Evolutionary conservation across 1,284 basidiomycete genomes (phyloP).

Genomic region (Malassezia pachydermatis): DNA sequence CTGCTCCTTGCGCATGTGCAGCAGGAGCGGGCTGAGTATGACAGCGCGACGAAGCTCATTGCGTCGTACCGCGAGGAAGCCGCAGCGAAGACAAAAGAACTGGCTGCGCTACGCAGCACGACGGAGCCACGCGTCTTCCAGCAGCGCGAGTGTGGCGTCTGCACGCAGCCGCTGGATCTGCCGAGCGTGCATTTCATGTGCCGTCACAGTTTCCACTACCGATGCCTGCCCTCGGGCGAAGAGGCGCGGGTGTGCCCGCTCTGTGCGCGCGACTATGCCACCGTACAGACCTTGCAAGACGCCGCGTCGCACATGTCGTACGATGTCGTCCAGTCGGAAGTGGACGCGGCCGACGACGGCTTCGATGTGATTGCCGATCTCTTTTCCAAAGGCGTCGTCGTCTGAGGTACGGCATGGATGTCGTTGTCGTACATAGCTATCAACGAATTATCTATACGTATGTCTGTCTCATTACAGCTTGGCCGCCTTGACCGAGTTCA

Average conservation of each 20-base stretch:
- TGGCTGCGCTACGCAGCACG: constrained; percentile 66
- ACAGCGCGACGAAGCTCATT: constrained; percentile 75
- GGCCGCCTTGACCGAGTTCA: constrained; percentile 15
- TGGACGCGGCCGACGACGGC: constrained; percentile 28
- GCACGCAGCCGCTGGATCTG: constrained; percentile 75
- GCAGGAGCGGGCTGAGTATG: constrained; percentile 64
- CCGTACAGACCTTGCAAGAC: constrained; percentile 73
- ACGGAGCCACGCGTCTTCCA: constrained; percentile 78
- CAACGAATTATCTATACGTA: neutral
- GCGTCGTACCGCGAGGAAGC: constrained; percentile 78
- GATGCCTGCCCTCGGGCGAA: constrained; percentile 26
- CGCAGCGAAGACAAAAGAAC: constrained; percentile 66
- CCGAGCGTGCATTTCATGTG: constrained; percentile 97
- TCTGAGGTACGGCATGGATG: no score
- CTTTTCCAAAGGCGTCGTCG: constrained; percentile 25
- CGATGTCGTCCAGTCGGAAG: constrained; percentile 54
- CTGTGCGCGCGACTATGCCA: constrained; percentile 73
- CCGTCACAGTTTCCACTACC: constrained; percentile 86
- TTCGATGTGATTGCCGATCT: constrained; percentile 28
- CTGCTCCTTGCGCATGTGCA: constrained; percentile 73
- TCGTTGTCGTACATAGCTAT: neutral
- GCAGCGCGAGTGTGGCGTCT: constrained; percentile 77
- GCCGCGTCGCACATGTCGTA: constrained; percentile 72
- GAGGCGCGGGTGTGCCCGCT: constrained; percentile 65
- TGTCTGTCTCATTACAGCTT: constrained; percentile 31